Percentiles rank a stretch among this genome's conserved stretches.
Conservation (phyloP, 2,329 filamentous ascomycete genomes). For the Akanthomyces muscarius region DNA sequence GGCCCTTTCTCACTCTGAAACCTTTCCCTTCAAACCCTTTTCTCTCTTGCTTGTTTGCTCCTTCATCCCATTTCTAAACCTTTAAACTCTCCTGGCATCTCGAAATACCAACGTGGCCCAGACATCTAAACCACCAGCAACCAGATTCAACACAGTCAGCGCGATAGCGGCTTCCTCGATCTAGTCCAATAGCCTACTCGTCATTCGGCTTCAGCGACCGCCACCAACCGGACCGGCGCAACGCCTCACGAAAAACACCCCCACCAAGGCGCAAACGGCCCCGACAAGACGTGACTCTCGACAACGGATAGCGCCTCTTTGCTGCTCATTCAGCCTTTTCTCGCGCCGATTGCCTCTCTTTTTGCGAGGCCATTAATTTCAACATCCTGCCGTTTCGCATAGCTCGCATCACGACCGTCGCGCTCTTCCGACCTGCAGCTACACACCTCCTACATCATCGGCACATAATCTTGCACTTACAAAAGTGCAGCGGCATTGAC, state of each 20-base stretch:
- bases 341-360: background rate
- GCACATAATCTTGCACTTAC: background rate
- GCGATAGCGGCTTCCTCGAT: background rate
- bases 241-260: background rate
- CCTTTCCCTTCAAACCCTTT: background rate
- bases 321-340: background rate
- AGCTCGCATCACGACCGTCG: background rate
- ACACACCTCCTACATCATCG: background rate
- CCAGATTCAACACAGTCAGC: background rate
- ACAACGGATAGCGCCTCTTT: constrained; percentile 2
- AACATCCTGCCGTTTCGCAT: background rate
- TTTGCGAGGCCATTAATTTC: background rate
- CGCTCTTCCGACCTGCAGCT: background rate
- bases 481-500: constrained; percentile 9
- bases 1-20: background rate
- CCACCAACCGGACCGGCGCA: background rate
- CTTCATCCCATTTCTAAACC: background rate
- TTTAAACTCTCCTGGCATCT: background rate
- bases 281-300: constrained; percentile 3
- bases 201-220: constrained; percentile 1
- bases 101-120: background rate
- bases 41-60: background rate
- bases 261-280: constrained; percentile 11
- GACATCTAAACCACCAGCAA: background rate
- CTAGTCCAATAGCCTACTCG: constrained; percentile 6